Conservation (phyloP, 2,329 filamentous ascomycete species). For the Ophiobolus disseminans region DNA sequence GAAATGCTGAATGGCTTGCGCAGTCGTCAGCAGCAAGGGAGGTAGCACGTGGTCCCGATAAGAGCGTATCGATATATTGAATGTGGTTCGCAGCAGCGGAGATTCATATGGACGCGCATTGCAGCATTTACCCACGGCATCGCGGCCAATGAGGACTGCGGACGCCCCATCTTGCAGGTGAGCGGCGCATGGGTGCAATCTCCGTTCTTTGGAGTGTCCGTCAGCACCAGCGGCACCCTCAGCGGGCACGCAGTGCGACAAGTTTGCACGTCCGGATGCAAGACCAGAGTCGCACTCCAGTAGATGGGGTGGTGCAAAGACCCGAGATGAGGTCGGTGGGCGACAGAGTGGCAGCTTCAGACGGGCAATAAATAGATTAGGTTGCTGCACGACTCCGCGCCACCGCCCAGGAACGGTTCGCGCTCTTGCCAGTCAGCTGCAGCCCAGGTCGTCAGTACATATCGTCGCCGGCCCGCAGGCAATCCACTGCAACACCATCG, state of each 20-base stretch:
- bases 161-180: conserved; percentile 7
- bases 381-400: conserved; percentile 11
- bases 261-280: background rate
- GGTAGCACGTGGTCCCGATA: conserved; percentile 11
- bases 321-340: conserved; percentile 9
- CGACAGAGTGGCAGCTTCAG: conserved; percentile 5
- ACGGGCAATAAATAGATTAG: conserved; percentile 28
- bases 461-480: background rate
- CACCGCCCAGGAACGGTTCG: conserved; percentile 17
- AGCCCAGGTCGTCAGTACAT: conserved; percentile 6
- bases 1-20: background rate
- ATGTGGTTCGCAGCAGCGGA: conserved; percentile 6
- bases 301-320: conserved; percentile 2
- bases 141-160: conserved; percentile 9
- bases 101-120: conserved; percentile 5
- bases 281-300: background rate
- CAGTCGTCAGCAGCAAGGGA: background rate
- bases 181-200: conserved; percentile 3
- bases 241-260: conserved; percentile 6
- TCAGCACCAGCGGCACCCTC: conserved; percentile 7
- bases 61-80: conserved; percentile 22
- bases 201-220: conserved; percentile 1
- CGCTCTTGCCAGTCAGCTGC: conserved; percentile 11
- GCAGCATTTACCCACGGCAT: conserved; percentile 13
- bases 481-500: conserved; percentile 6